Evolutionary conservation across 371 early-diverging fungal genomes (phyloP), one percentile per base, ranked within the genome.

Genomic region (Mortierella sp.): DNA sequence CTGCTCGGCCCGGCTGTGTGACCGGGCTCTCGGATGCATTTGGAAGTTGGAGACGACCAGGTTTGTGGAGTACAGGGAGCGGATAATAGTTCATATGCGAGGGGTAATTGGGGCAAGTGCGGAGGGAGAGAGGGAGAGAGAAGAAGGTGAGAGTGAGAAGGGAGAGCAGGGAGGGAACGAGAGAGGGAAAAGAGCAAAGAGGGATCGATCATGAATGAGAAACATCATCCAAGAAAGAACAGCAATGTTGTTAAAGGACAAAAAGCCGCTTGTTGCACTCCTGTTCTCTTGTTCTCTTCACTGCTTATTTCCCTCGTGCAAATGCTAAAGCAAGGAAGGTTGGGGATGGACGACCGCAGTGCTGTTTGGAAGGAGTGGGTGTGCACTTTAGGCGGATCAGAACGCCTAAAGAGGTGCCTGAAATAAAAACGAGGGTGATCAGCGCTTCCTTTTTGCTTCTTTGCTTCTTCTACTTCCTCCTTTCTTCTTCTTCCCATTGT

Each of bases 1-100:
- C 42, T 19, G 34, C 65, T 65, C 65, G 65, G 65, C 65, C 65
- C 65, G 65, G 65, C 65, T 65, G 65, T 65, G 65, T 65, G 65
- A 38, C 65, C 42, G 65, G 65, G 65, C 38, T 65, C 65, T 65
- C 65, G 65, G 65, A 38, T 65, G 34, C 65, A 65, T 34, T 8
- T 38, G 65, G 38, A 19, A n/a, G n/a, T n/a, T n/a, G n/a, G n/a
- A n/a, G 13, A 34, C 3, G 65, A 38, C 21, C 65, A 38, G 65
- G 10, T 38, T 65, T 65, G 65, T 65, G 65, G 68, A 42, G 34
- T 38, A 38, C 38, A 68, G 42, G 42, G 42, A 38, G 11, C 21
- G 9, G 19, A 68, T 34, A 34, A 19, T 24, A 42, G 0, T 58
- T 58, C 28, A 8, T 68, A 68, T 68, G 68, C 34, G 21, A 24